Conservation (phyloP, 163 green algal genomes). For the Chloroidium sp. region DNA sequence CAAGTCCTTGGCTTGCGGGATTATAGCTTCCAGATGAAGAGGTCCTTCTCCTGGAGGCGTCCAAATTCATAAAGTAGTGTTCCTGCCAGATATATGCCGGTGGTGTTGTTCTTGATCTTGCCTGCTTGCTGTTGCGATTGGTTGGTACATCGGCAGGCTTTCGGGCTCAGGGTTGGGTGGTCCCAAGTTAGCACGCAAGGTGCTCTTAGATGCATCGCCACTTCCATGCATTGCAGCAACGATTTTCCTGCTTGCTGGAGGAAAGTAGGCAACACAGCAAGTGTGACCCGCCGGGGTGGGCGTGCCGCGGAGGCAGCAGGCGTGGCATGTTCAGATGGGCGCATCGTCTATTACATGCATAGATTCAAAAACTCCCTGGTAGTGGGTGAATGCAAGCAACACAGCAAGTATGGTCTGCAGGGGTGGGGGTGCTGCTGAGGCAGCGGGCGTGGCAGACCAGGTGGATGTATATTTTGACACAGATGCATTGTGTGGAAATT, state of each 20-base stretch:
- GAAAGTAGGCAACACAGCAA: neutral
- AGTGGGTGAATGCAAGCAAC: neutral
- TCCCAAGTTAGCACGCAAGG: too few species aligned
- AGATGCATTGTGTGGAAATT: neutral
- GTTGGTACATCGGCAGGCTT: too few species aligned
- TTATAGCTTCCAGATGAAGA: too few species aligned
- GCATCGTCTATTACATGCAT: conserved; percentile 75
- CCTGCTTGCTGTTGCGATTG: too few species aligned
- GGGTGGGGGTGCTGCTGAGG: conserved; percentile 37
- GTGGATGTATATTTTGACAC: conserved; percentile 91
- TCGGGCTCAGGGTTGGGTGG: too few species aligned
- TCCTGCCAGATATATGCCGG: too few species aligned
- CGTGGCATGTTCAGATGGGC: conserved; percentile 59
- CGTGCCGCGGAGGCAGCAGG: conserved; percentile 38
- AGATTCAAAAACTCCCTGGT: neutral
- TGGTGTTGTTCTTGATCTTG: too few species aligned
- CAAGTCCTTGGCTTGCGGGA: too few species aligned
- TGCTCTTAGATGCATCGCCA: too few species aligned
- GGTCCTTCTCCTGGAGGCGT: too few species aligned
- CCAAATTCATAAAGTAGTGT: too few species aligned
- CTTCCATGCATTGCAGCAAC: too few species aligned
- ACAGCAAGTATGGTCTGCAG: conserved; percentile 1
- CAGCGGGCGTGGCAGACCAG: conserved; percentile 37
- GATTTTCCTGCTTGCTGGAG: neutral
- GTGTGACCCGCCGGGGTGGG: conserved; percentile 18